Base-by-base conservation (phyloP, 2,329 filamentous ascomycete species). In the Penicillium sp. region DNA sequence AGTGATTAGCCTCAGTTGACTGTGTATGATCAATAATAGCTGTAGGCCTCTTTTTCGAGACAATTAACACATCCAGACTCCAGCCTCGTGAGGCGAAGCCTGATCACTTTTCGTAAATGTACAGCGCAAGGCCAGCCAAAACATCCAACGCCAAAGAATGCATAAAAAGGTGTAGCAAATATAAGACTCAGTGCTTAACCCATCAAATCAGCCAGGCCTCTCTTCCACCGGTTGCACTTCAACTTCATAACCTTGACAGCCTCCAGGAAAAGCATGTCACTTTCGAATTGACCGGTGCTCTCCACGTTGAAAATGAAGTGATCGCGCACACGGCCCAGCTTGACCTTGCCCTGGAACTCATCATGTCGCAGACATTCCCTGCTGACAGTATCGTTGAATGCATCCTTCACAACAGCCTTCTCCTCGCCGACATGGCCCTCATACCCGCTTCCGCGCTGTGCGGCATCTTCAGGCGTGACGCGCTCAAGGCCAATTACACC, bases 231-330 rank as follows among this genome's bases (percentile, higher is more conserved):
- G 43, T 65, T 66, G 59, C 88, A 93, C 77, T 97, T 97, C 62
- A 82, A 77, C 76, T 91, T 95, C 55, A 99, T 74, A 60, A 89
- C 77, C 73, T 86, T 87, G 42, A 99, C 80, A 25, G 89, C 84
- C 73, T 97, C 90, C 49, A 99, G 72, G 76, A 99, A 97, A 57
- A 99, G 78, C 72, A 90, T 85, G 63, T 97, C 92, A 66, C 90
- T 95, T 51, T 93, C 86, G 77, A 89, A 95, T 74, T 99, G 93
- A 5, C 93, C 95, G 0, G 89, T 86, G 76, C 91, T 96, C 77
- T 99, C 93, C 30, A 99, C 80, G 46, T 84, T 87, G 78, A 93
- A 99, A 72, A 99, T 97, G 71, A 99, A 99, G 75, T 99, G 95
- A 70, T 99, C 93, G 57, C 90, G 80, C 62, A 90, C 77, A 46